Evolutionary conservation across 2,329 filamentous ascomycete genomes (phyloP).

Genomic region (Ophiostoma tasmaniense): DNA sequence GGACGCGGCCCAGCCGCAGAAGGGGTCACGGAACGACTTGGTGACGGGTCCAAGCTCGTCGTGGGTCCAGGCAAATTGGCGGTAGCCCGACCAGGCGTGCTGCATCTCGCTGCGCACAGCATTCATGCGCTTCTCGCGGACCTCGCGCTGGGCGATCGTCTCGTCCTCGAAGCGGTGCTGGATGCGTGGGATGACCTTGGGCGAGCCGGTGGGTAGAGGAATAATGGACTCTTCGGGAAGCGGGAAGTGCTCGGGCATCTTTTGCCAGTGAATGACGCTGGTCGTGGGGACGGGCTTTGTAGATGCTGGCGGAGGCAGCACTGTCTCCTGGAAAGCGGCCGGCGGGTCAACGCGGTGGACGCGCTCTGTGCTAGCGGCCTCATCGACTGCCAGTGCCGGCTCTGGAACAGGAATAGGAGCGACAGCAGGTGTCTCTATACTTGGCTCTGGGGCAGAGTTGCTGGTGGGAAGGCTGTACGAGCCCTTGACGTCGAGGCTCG

Average conservation of each 20-base stretch:
- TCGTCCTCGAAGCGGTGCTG: constrained; percentile 66
- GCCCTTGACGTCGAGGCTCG: constrained; percentile 24
- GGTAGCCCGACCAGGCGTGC: constrained; percentile 78
- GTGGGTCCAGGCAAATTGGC: constrained; percentile 68
- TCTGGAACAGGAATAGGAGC: not conserved
- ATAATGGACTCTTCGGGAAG: constrained; percentile 63
- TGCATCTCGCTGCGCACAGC: constrained; percentile 65
- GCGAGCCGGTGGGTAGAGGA: constrained; percentile 61
- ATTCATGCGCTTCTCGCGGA: constrained; percentile 55
- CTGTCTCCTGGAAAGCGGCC: constrained; percentile 9
- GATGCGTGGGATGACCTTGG: constrained; percentile 64
- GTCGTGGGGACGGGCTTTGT: constrained; percentile 16
- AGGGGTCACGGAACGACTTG: constrained; percentile 63
- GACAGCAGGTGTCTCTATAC: not conserved
- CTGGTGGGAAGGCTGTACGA: constrained; percentile 24
- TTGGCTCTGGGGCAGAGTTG: constrained; percentile 9
- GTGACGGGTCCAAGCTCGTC: constrained; percentile 76
- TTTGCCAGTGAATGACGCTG: constrained; percentile 59
- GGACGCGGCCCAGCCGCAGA: constrained; percentile 86
- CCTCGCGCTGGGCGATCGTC: constrained; percentile 47
- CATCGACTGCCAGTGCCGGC: not conserved
- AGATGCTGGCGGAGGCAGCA: not conserved
- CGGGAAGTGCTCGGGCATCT: constrained; percentile 68
- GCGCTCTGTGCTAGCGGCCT: constrained; percentile 18
- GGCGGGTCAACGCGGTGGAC: not conserved